These are phyloP conservation scores for Rhodosporidiobolus sp. DNA, from an alignment of 768 basidiomycete species.

Conservation along the genomic window DNA sequence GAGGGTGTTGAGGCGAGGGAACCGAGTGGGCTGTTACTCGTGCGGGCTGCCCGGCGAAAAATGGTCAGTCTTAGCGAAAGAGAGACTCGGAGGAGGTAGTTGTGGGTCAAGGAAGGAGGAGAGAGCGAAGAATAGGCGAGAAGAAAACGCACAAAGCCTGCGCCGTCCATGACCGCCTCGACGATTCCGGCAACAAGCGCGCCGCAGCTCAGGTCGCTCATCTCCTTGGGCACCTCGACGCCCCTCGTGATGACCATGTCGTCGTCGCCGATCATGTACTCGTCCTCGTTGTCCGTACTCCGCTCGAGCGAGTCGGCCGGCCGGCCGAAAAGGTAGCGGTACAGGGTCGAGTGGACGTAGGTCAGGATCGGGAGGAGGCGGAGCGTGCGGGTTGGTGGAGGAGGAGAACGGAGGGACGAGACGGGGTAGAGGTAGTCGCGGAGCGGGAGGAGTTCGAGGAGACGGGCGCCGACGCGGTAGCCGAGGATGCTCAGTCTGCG, in stretches of 20 bases:
- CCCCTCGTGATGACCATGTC: constrained; percentile 85
- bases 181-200: constrained; percentile 96
- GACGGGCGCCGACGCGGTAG: constrained; percentile 81
- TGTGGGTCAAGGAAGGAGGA: background rate
- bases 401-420: constrained; percentile 47
- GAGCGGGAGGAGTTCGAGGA: constrained; percentile 81
- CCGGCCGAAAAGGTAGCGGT: constrained; percentile 89
- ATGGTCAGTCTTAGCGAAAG: background rate
- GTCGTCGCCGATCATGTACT: constrained; percentile 99
- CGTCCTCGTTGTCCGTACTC: constrained; percentile 92
- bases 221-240: constrained; percentile 89
- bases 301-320: constrained; percentile 93
- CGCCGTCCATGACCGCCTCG: constrained; percentile 89
- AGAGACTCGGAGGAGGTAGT: background rate
- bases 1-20: constrained; percentile 72
- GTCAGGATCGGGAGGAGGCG: constrained; percentile 86
- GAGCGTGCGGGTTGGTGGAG: constrained; percentile 88
- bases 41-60: constrained; percentile 65
- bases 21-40: constrained; percentile 95
- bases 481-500: constrained; percentile 83
- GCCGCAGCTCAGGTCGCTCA: constrained; percentile 92
- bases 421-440: constrained; percentile 60
- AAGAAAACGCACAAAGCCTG: constrained; percentile 79
- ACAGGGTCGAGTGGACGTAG: constrained; percentile 91
- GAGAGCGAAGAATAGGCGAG: constrained; percentile 3